Percentiles rank a stretch among this genome's conserved stretches.
Conservation (phyloP, 1,139 yeast genomes). For the Dujonia santamariae region DNA sequence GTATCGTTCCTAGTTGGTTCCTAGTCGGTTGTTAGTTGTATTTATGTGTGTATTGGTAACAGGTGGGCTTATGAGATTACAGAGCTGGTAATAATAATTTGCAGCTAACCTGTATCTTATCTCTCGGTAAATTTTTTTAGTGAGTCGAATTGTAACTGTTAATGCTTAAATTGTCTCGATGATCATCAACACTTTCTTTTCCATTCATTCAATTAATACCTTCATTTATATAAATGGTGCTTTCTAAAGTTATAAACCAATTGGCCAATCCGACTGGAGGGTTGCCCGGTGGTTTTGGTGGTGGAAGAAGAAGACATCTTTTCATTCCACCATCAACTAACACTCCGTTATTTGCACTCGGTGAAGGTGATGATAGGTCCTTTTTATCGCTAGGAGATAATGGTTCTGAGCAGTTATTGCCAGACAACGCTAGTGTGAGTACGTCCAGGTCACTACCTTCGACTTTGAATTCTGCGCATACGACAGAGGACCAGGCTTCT, state of each 20-base stretch:
- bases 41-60: no score
- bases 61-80: no score
- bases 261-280: conserved; percentile 42
- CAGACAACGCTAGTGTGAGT: conserved; percentile 51
- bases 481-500: conserved; percentile 53
- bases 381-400: conserved; percentile 45
- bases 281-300: conserved; percentile 24
- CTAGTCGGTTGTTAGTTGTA: no score
- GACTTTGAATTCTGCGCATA: conserved; percentile 47
- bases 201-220: no score
- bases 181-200: no score
- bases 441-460: conserved; percentile 65
- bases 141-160: no score
- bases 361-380: conserved; percentile 60
- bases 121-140: no score
- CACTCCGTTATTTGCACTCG: conserved; percentile 63
- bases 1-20: no score
- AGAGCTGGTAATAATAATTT: no score
- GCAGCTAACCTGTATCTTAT: no score
- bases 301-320: conserved; percentile 39
- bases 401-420: conserved; percentile 38
- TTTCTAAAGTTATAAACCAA: conserved; percentile 38
- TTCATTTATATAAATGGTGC: no score
- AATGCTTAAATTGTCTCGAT: no score
- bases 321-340: conserved; percentile 74